phyloP scores from a whole-genome alignment of 129 eudicot species.

The sunflower (Helianthus annuus) region DNA sequence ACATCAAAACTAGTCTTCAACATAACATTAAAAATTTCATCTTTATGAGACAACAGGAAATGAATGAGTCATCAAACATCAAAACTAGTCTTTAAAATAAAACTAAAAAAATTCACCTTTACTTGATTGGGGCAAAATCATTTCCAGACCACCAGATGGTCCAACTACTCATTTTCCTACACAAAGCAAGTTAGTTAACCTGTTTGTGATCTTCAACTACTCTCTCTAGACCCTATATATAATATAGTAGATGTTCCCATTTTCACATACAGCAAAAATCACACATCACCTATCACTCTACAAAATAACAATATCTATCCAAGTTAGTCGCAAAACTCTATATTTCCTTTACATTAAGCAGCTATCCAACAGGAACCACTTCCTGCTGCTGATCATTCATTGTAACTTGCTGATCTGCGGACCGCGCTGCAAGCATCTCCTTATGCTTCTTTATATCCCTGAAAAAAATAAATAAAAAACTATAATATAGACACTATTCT shows the following conservation, averaged over 20 bases:
- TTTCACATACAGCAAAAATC: constrained; percentile 15
- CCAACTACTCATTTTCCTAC: constrained; percentile 32
- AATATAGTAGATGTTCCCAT: constrained; percentile 7
- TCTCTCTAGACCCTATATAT: constrained; percentile 36
- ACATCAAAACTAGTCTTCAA: constrained; percentile 2
- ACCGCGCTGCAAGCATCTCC: constrained; percentile 23
- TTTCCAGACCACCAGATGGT: constrained; percentile 24
- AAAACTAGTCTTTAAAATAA: constrained; percentile 2
- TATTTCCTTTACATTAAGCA: constrained; percentile 27
- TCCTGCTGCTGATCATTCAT: constrained; percentile 17
- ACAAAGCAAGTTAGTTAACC: constrained; percentile 34
- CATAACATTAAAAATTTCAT: neutral
- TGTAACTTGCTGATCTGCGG: constrained; percentile 10
- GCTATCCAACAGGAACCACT: constrained; percentile 15
- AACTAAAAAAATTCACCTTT: constrained; percentile 11
- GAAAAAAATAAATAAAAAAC: constrained; percentile 15
- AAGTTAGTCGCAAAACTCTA: constrained; percentile 37
- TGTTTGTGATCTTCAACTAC: constrained; percentile 38
- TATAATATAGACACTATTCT: neutral
- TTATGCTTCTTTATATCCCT: constrained; percentile 49
- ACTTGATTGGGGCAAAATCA: constrained; percentile 28
- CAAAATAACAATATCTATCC: constrained; percentile 26
- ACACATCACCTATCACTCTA: constrained; percentile 23
- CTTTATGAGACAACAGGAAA: neutral
- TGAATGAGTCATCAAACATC: neutral